Evolutionary conservation across 1,139 yeast species (phyloP), one percentile per base, ranked within the genome.

Genomic region (Scheffersomyces lignicola): DNA sequence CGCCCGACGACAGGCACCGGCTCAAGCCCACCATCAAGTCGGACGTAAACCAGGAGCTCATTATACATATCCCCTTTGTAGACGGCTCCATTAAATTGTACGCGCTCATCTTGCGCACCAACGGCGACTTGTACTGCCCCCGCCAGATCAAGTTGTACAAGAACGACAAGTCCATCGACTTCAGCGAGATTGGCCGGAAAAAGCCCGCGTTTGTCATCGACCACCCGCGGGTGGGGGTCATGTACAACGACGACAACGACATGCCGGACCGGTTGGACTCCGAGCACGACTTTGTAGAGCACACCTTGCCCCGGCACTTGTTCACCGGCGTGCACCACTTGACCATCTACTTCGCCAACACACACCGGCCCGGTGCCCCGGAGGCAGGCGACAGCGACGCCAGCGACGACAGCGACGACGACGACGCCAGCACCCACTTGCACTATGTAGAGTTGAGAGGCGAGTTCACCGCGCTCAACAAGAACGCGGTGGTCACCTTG

Each of bases 381-480:
- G 23, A 20, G n/a, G 23, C 8, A 20, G 23, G n/a, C 23, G 23
- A 20, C n/a, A 20, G 23, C n/a, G 23, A 20, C 8, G 10, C 23
- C 48, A 73, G 76, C 42, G 79, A 82, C 41, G 73, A 76, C 42
- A 79, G 82, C 41, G 72, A 83, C 62, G 86, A 82, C 26, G 82
- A 73, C 17, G 69, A 65, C 40, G 73, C 65, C 18, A 66, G 71
- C 24, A 67, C 81, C 6, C 76, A 70, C 40, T 44, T 89, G 2
- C 82, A 82, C 47, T 83, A 80, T 51, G 61, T 89, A 33, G 97
- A 95, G 39, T 58, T 92, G 24, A 65, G 97, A 35, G 97, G 97
- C 1, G 94, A 85, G 45, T 81, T 70, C 55, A 73, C 82, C 4
- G 78, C 77, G 37, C 58, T 80, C 41, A 62, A 67, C 34, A 76